Evolutionary conservation across 352 stramenopile genomes (phyloP).

Genomic region (Aphanomyces stellatus): DNA sequence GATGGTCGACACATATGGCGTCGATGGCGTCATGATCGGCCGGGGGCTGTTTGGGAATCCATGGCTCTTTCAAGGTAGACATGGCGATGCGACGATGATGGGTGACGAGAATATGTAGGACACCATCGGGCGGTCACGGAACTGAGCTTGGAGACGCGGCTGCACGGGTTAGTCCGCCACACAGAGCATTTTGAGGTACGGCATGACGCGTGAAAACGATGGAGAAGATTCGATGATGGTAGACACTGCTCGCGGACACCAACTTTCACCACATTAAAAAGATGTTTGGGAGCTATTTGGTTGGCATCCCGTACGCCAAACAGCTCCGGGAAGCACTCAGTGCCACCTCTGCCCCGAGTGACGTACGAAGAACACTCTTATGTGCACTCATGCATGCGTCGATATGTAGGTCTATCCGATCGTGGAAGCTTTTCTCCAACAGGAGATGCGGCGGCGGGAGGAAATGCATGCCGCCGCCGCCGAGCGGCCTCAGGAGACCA

Average conservation of each 20-base stretch:
- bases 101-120: slow-evolving; percentile 37
- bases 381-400: not conserved
- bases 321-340: slow-evolving; percentile 51
- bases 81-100: not conserved
- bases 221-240: not conserved
- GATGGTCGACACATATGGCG: slow-evolving; percentile 56
- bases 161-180: slow-evolving; percentile 52
- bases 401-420: slow-evolving; percentile 33
- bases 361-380: slow-evolving; percentile 15
- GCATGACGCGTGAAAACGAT: no score
- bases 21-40: slow-evolving; percentile 75
- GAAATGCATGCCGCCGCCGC: no score
- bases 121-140: slow-evolving; percentile 21
- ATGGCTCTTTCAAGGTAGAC: slow-evolving; percentile 64
- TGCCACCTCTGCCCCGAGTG: slow-evolving; percentile 31
- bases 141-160: slow-evolving; percentile 31
- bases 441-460: not conserved
- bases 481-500: no score
- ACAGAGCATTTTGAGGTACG: slow-evolving; percentile 53
- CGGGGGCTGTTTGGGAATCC: slow-evolving; percentile 71
- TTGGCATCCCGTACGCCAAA: slow-evolving; percentile 61
- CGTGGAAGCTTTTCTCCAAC: slow-evolving; percentile 34
- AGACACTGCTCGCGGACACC: slow-evolving; percentile 40
- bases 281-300: slow-evolving; percentile 67
- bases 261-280: slow-evolving; percentile 70